Conservation (phyloP, 805 yeast species). For the Debaryomyces maramus region DNA sequence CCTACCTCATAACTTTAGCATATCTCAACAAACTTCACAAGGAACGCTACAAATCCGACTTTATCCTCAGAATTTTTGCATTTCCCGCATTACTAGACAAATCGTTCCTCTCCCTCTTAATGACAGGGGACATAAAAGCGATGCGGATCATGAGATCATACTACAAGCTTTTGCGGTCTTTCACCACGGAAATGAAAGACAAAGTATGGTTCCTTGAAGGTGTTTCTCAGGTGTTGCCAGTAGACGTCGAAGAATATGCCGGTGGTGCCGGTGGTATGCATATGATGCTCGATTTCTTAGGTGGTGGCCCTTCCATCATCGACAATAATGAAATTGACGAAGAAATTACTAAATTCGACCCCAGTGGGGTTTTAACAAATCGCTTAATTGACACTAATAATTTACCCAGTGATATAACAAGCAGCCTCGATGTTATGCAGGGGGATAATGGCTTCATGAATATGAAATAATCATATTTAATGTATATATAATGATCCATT, state of each 20-base stretch:
- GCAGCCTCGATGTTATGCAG: constrained; percentile 52
- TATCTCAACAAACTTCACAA: constrained; percentile 79
- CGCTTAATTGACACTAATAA: constrained; percentile 55
- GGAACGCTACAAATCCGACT: constrained; percentile 82
- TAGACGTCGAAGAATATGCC: constrained; percentile 85
- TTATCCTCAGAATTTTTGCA: constrained; percentile 82
- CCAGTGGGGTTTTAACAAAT: constrained; percentile 43
- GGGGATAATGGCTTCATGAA: constrained; percentile 45
- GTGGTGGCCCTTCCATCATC: constrained; percentile 56
- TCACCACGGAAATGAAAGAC: constrained; percentile 84
- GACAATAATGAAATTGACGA: constrained; percentile 39
- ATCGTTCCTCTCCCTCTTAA: constrained; percentile 69
- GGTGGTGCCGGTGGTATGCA: constrained; percentile 89
- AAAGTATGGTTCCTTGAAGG: constrained; percentile 94
- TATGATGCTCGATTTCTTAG: constrained; percentile 85
- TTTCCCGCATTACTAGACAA: constrained; percentile 91
- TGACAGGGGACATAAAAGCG: constrained; percentile 83
- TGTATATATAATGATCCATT: background rate
- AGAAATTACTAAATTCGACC: constrained; percentile 43
- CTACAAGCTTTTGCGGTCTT: constrained; percentile 76
- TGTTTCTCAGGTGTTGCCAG: constrained; percentile 82
- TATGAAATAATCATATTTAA: constrained; percentile 20
- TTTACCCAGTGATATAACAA: constrained; percentile 55
- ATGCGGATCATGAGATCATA: constrained; percentile 90
- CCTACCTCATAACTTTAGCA: constrained; percentile 84